Evolutionary conservation across 225 moss, liverwort and hornwort genomes (phyloP), one percentile per base, ranked within the genome.

Genomic region (Pseudoscleropodium purum): DNA sequence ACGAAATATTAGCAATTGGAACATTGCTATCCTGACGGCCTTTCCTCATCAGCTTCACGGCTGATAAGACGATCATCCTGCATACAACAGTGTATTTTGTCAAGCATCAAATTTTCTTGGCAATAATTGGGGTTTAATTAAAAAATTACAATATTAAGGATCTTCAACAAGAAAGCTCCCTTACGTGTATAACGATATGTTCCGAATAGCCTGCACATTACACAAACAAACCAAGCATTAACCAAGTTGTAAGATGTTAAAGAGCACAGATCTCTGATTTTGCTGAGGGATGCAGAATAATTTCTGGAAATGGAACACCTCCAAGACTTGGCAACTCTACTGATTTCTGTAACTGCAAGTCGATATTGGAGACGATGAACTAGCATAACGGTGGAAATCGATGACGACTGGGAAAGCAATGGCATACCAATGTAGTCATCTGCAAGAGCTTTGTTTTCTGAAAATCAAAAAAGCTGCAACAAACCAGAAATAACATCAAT

Each of bases 401-500:
- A 33, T 33, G 26, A 73, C 30, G 82, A 88, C 83, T 72, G 62
- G 29, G 74, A 88, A 66, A 78, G 77, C 27, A 84, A 84, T 65
- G 81, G 63, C 81, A 25, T 87, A 99, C 97, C 97, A 99, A 91
- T 65, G 99, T 97, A 56, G 95, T 94, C 80, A 99, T 90, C 90
- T 99, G 99, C 91, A 99, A 89, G 51, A 94, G 52, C 88, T 97
- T 97, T 21, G 99, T 99, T 88, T 97, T 97, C 84, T 99, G 97
- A 83, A 97, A 97, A 94, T 97, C 99, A 79, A 97, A 97, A 79
- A 99, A 97, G 90, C 99, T 99, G 99, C 92, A 90, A 72, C 75
- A 88, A 85, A 86, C 61, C 89, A 91, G 61, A 87, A 84, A 87
- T 59, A 51, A 80, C 33, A 77, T 90, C 27, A 82, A 33, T 64